Evolutionary conservation across 164 flowering plant genomes (phyloP).

Genomic region (Amborella trichopoda): DNA sequence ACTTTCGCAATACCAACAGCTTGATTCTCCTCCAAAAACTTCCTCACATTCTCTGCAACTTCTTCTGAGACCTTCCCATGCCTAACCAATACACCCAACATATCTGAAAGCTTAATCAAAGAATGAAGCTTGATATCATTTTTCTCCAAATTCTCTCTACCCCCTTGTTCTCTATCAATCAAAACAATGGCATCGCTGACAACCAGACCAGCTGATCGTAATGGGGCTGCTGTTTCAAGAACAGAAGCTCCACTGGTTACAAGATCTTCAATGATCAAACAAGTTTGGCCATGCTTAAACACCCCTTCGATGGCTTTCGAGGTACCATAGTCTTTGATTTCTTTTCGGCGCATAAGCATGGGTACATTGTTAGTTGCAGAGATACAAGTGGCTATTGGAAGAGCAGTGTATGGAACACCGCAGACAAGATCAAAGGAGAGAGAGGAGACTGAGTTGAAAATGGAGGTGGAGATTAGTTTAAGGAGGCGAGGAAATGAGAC

Average conservation of each 20-base stretch:
- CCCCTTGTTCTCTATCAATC: slow-evolving; percentile 90
- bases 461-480: slow-evolving; percentile 45
- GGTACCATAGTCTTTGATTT: slow-evolving; percentile 81
- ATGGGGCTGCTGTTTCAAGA: slow-evolving; percentile 77
- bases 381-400: slow-evolving; percentile 82
- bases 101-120: slow-evolving; percentile 53
- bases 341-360: slow-evolving; percentile 95
- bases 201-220: slow-evolving; percentile 55
- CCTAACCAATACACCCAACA: slow-evolving; percentile 60
- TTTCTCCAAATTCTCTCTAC: slow-evolving; percentile 69
- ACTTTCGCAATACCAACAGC: slow-evolving; percentile 29
- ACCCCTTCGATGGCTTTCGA: slow-evolving; percentile 71
- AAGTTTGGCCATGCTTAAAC: slow-evolving; percentile 28
- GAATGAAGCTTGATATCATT: slow-evolving; percentile 69
- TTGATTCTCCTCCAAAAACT: slow-evolving; percentile 63
- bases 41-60: slow-evolving; percentile 26
- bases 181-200: slow-evolving; percentile 86
- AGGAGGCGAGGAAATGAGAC: slow-evolving; percentile 93
- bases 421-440: slow-evolving; percentile 53
- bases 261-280: slow-evolving; percentile 71
- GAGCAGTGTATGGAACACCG: slow-evolving; percentile 96
- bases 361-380: slow-evolving; percentile 49
- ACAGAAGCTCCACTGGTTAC: slow-evolving; percentile 96
- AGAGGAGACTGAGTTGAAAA: slow-evolving; percentile 40
- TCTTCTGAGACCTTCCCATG: slow-evolving; percentile 66